Evolutionary conservation across 2,329 filamentous ascomycete genomes (phyloP).

Genomic region (Daldinia sp.): DNA sequence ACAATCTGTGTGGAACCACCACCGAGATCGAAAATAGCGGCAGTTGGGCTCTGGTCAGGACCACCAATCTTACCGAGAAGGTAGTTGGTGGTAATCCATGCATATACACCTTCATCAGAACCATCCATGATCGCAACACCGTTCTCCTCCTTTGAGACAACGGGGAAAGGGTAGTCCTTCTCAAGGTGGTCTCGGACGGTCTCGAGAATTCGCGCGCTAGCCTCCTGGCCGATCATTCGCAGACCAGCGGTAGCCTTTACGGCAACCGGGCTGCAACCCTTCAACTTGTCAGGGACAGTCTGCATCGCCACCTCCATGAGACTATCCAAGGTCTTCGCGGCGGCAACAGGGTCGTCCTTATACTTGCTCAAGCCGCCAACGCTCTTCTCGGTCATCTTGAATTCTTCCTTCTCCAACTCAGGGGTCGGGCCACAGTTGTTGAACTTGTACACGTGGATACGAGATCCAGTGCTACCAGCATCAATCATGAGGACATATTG

Average conservation of each 20-base stretch:
- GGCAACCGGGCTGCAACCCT: conserved; percentile 92
- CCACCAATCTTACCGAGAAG: conserved; percentile 97
- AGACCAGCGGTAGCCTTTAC: conserved; percentile 98
- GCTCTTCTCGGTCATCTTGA: conserved; percentile 91
- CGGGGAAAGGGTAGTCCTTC: conserved; percentile 91
- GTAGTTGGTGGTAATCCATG: conserved; percentile 99
- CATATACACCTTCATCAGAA: conserved; percentile 95
- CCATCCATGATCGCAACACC: conserved; percentile 98
- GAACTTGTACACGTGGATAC: conserved; percentile 99
- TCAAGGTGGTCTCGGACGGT: conserved; percentile 88
- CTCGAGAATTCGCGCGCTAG: conserved; percentile 84
- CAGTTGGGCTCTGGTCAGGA: conserved; percentile 88
- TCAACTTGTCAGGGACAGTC: conserved; percentile 87
- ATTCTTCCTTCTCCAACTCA: conserved; percentile 91
- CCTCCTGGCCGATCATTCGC: conserved; percentile 83
- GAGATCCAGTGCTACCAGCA: conserved; percentile 95
- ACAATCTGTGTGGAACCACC: conserved; percentile 99
- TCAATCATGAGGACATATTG: conserved; percentile 99
- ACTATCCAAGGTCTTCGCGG: conserved; percentile 88
- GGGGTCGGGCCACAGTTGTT: conserved; percentile 98
- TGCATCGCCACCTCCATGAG: conserved; percentile 88
- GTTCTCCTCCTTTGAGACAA: conserved; percentile 84
- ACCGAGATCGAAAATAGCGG: conserved; percentile 94
- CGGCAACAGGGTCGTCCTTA: conserved; percentile 84
- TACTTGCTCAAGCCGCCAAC: conserved; percentile 89